A percentile compares a stretch with the other conserved stretches of the same genome.
phyloP scores from a whole-genome alignment of 306 rosid species.

The Hippophae tibetana region DNA sequence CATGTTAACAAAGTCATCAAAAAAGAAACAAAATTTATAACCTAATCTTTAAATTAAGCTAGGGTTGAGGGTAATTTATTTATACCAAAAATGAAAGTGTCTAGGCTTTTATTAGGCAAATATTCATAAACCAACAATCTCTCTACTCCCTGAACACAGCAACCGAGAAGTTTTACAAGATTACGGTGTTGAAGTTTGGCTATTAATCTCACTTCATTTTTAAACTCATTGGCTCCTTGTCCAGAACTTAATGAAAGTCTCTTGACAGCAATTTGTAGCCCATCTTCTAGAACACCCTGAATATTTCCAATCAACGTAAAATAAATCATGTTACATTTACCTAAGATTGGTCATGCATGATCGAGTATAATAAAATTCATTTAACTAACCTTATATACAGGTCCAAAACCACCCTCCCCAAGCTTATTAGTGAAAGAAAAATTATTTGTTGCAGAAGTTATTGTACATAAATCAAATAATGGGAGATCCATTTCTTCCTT shows the following conservation, averaged over 20 bases:
- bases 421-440: constrained; percentile 21
- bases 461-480: constrained; percentile 17
- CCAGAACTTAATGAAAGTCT: constrained; percentile 37
- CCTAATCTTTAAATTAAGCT: too few relatives aligned
- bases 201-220: constrained; percentile 43
- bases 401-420: constrained; percentile 35
- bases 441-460: constrained; percentile 18
- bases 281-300: constrained; percentile 38
- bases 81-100: constrained; percentile 52
- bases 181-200: constrained; percentile 58
- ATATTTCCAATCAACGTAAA: neutral
- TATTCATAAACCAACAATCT: constrained; percentile 45
- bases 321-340: too few relatives aligned
- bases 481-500: constrained; percentile 42
- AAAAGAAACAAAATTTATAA: too few relatives aligned
- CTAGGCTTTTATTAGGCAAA: constrained; percentile 50
- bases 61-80: neutral
- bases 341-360: too few relatives aligned
- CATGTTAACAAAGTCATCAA: neutral
- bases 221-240: constrained; percentile 47
- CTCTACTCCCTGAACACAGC: constrained; percentile 38
- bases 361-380: too few relatives aligned
- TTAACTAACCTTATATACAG: constrained; percentile 20
- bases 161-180: constrained; percentile 48
- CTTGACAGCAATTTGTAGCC: constrained; percentile 45